Evolutionary conservation across 257 asterid species (phyloP), one percentile per base, ranked within the genome.

Genomic region (Ehretia macrophylla): DNA sequence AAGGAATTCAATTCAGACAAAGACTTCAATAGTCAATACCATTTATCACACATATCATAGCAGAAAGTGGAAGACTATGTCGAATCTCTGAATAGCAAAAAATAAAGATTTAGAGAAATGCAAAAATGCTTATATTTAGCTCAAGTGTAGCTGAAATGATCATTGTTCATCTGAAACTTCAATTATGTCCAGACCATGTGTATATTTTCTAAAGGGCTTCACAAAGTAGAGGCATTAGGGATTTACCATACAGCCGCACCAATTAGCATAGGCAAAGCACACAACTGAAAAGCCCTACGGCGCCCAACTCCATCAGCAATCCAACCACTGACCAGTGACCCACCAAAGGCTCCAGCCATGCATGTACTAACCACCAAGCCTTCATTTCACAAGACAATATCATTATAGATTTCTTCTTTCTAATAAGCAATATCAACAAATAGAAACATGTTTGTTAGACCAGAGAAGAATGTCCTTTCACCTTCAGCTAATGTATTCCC

Each of bases 401-500:
- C 22, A 42, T 21, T 27, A 27, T 27, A 27, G 35, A 27, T 27
- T 6, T 27, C 35, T 6, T 27, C 3, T 27, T 27, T 6, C 3
- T 1, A 1, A 27, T 27, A 27, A 1, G 6, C 6, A 27, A 27
- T 27, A 56, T 42, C 55, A 9, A 51, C n/a, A 47, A 52, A 44
- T 44, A 45, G 11, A 53, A 47, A 19, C 50, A 45, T 13, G n/a
- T 14, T 13, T 45, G 16, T 45, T 11, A 45, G 17, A 17, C n/a
- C 14, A 45, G 50, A 39, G 27, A 17, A 19, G 17, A 55, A 40
- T 42, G 45, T 45, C 50, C 17, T 45, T 17, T 45, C 50, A 79
- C 95, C 95, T 81, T 86, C 95, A 59, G 86, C 89, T 69, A 86
- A 46, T 63, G 90, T 77, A 69, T 81, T 73, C 64, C 95, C 95